Percentiles rank a stretch among this genome's conserved stretches.
Evolutionary conservation across 2,329 filamentous ascomycete species (phyloP).

Genomic region (Fusarium brachygibbosum): DNA sequence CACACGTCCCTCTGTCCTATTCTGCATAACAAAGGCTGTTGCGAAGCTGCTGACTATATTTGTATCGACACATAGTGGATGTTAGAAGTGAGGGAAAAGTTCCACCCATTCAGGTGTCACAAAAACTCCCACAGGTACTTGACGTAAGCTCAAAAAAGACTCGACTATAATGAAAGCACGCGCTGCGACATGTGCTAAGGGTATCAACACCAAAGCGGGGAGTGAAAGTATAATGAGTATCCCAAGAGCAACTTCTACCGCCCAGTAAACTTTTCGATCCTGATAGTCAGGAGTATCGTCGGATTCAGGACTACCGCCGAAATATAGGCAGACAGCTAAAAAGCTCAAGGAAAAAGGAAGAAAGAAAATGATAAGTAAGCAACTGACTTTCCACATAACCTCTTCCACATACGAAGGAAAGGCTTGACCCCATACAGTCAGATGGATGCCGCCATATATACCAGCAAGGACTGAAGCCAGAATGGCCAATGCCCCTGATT

Average conservation of each 20-base stretch:
- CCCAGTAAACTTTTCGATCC: no score
- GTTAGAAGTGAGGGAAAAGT: slow-evolving; percentile 1
- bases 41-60: background rate
- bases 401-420: background rate
- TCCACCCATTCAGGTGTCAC: background rate
- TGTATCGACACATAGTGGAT: no score
- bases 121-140: background rate
- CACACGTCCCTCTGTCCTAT: no score
- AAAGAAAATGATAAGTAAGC: background rate
- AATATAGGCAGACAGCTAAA: background rate
- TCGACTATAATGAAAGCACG: background rate
- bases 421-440: accelerated
- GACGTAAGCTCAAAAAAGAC: background rate
- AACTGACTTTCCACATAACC: background rate
- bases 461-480: background rate
- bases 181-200: accelerated
- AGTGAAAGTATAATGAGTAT: no score
- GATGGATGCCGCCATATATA: background rate
- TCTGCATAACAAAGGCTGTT: no score
- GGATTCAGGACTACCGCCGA: no score
- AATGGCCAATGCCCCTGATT: accelerated
- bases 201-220: no score
- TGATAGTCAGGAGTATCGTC: no score
- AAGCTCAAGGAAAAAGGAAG: background rate
- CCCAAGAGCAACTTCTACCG: no score